These are phyloP conservation scores for Quercus glauca DNA, from an alignment of 306 rosid species.

Conservation along the genomic window DNA sequence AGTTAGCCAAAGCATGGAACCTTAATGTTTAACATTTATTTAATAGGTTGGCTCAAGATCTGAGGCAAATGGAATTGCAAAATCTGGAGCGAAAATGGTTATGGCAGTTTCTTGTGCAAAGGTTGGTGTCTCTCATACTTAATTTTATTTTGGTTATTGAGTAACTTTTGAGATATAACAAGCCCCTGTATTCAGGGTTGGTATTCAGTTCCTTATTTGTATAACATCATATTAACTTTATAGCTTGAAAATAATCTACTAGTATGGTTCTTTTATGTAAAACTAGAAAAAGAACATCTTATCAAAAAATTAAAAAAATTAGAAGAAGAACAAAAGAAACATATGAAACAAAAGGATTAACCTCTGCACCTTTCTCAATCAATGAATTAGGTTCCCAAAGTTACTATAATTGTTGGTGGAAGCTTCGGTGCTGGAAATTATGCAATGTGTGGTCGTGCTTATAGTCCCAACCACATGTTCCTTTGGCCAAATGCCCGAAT, in stretches of 20 bases:
- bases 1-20: constrained; percentile 22
- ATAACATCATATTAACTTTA: neutral
- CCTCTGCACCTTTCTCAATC: constrained; percentile 12
- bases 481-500: constrained; percentile 97
- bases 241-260: neutral
- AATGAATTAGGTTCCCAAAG: constrained; percentile 77
- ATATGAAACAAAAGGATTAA: neutral
- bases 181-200: neutral
- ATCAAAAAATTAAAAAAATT: neutral
- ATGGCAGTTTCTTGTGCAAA: constrained; percentile 99
- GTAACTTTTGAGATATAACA: neutral
- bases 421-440: constrained; percentile 99
- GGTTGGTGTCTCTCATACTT: constrained; percentile 39
- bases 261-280: neutral
- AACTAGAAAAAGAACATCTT: neutral
- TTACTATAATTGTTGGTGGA: constrained; percentile 87
- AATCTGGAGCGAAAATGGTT: constrained; percentile 94
- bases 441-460: constrained; percentile 99
- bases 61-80: constrained; percentile 93
- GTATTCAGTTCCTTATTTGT: neutral
- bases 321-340: neutral
- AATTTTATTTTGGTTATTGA: neutral
- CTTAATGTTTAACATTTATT: constrained; percentile 3
- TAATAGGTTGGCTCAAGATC: constrained; percentile 91
- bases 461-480: constrained; percentile 88